phyloP scores from a whole-genome alignment of 768 basidiomycete genomes.

The Amanita muscaria region DNA sequence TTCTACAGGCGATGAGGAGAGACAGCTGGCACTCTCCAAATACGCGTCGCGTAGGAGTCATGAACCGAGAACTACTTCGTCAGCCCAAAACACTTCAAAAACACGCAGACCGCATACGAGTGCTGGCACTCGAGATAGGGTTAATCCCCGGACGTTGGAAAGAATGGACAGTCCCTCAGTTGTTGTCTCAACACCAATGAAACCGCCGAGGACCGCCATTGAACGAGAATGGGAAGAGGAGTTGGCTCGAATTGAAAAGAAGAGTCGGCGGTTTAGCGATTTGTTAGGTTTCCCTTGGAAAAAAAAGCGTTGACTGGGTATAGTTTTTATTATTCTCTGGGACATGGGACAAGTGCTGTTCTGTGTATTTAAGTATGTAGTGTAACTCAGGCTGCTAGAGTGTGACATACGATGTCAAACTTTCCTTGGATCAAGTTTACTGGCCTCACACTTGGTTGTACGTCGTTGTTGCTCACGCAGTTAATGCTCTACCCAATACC shows the following conservation, averaged over 20 bases:
- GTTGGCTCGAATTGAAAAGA: conserved; percentile 58
- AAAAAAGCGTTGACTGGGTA: too few relatives aligned
- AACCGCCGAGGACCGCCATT: too few relatives aligned
- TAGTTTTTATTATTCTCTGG: too few relatives aligned
- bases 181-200: too few relatives aligned
- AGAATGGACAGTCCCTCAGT: too few relatives aligned
- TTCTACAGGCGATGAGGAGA: conserved; percentile 63
- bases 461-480: conserved; percentile 23
- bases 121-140: conserved; percentile 59
- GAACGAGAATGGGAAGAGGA: conserved; percentile 82
- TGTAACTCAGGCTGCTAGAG: not conserved
- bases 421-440: conserved; percentile 55
- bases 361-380: not conserved
- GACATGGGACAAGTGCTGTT: not conserved
- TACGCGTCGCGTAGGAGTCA: conserved; percentile 36
- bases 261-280: conserved; percentile 44
- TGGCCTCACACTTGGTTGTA: conserved; percentile 36
- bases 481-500: too few relatives aligned
- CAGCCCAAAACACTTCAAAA: too few relatives aligned
- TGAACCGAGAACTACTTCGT: too few relatives aligned
- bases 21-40: conserved; percentile 53
- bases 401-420: conserved; percentile 26
- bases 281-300: conserved; percentile 36
- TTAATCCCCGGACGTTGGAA: conserved; percentile 16
- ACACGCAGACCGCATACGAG: conserved; percentile 54